phyloP scores from a whole-genome alignment of 257 asterid genomes.

The Nyctanthes arbortristis region DNA sequence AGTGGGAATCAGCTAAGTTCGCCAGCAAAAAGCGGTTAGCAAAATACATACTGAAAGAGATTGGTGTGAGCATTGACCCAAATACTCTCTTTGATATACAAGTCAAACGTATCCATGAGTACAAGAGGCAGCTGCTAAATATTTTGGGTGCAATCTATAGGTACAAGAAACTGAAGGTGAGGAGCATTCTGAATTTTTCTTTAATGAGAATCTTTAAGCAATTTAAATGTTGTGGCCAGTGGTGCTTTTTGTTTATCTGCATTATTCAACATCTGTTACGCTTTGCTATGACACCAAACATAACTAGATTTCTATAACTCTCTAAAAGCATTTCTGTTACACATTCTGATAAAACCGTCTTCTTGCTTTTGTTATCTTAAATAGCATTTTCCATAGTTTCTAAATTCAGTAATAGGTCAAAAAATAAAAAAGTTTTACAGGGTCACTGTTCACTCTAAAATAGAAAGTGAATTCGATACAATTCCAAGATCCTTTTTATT shows the following conservation, averaged over 20 bases:
- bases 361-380: background rate
- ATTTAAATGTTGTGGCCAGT: background rate
- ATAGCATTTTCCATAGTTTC: background rate
- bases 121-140: conserved; percentile 96
- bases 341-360: background rate
- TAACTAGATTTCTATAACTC: too few relatives aligned
- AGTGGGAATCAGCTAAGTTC: conserved; percentile 95
- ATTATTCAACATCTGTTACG: conserved; percentile 6
- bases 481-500: too few relatives aligned
- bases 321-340: background rate
- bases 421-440: background rate
- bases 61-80: conserved; percentile 84
- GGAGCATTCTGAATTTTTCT: conserved; percentile 26
- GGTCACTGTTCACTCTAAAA: too few relatives aligned
- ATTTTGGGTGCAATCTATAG: conserved; percentile 84
- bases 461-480: too few relatives aligned
- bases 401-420: conserved; percentile 1
- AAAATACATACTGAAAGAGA: conserved; percentile 64
- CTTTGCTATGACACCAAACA: conserved; percentile 3
- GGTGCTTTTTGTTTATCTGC: background rate
- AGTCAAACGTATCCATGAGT: conserved; percentile 98
- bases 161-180: conserved; percentile 97
- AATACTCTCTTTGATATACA: conserved; percentile 92
- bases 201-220: background rate
- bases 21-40: conserved; percentile 92